Conservation (phyloP, 306 rosid species). For the Castanea mollissima region DNA sequence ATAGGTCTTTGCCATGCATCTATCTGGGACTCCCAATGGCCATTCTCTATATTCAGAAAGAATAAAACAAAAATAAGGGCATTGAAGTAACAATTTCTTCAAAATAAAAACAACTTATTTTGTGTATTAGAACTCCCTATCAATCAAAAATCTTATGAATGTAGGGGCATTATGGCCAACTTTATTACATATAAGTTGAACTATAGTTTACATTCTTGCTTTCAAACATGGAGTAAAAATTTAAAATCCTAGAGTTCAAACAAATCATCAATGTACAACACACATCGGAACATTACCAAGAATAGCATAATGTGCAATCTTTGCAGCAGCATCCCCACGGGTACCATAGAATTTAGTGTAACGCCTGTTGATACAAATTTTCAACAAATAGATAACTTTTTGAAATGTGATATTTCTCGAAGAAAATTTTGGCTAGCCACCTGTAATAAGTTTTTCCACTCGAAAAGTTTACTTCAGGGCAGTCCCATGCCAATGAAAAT, state of each 20-base stretch:
- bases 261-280: not conserved
- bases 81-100: not conserved
- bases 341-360: slow-evolving; percentile 85
- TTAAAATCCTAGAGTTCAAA: not conserved
- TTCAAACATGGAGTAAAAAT: slow-evolving; percentile 2
- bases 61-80: not conserved
- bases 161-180: slow-evolving; percentile 13
- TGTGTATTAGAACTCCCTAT: slow-evolving; percentile 15
- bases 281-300: slow-evolving; percentile 47
- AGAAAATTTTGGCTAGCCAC: slow-evolving; percentile 44
- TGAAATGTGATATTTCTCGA: slow-evolving; percentile 14
- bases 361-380: slow-evolving; percentile 60
- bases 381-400: slow-evolving; percentile 23
- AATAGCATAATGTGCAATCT: slow-evolving; percentile 87
- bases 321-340: slow-evolving; percentile 75
- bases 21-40: slow-evolving; percentile 80
- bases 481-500: slow-evolving; percentile 94
- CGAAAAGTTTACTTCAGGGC: slow-evolving; percentile 75
- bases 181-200: slow-evolving; percentile 8
- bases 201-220: slow-evolving; percentile 4
- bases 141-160: slow-evolving; percentile 6
- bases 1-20: slow-evolving; percentile 95
- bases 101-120: not conserved
- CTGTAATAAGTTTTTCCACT: slow-evolving; percentile 68
- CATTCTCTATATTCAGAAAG: slow-evolving; percentile 47